A percentile compares a stretch with the other conserved stretches of the same genome.
Conservation (phyloP, 352 stramenopile genomes). For the Saprolegnia parasitica region DNA sequence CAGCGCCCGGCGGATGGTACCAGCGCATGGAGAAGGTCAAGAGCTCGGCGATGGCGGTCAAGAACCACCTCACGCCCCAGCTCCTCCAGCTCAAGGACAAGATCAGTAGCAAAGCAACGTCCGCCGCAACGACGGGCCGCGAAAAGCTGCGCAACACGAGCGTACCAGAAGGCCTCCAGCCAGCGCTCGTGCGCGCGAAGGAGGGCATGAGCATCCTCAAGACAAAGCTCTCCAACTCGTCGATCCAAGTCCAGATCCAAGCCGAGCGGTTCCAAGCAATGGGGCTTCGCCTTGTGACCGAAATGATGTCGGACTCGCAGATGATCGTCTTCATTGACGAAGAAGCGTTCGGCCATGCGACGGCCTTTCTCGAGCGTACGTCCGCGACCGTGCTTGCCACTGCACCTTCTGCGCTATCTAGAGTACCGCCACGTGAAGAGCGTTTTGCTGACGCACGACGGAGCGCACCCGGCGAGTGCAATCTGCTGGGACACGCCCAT, state of each 20-base stretch:
- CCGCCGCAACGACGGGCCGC: slow-evolving; percentile 43
- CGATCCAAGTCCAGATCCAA: slow-evolving; percentile 35
- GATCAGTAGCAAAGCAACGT: slow-evolving; percentile 43
- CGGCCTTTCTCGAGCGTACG: slow-evolving; percentile 44
- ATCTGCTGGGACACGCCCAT: slow-evolving; percentile 56
- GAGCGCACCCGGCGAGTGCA: slow-evolving; percentile 11
- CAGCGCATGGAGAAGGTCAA: slow-evolving; percentile 25
- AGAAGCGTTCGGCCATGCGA: slow-evolving; percentile 39
- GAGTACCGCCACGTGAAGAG: slow-evolving; percentile 40
- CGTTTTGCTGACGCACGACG: slow-evolving; percentile 13
- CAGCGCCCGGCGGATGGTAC: not conserved
- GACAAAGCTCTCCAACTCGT: slow-evolving; percentile 27
- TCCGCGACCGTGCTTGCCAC: no score
- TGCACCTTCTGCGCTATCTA: not conserved
- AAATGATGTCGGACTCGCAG: slow-evolving; percentile 57
- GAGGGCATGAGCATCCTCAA: slow-evolving; percentile 57
- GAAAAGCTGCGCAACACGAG: slow-evolving; percentile 13
- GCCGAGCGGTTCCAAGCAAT: slow-evolving; percentile 71
- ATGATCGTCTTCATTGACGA: slow-evolving; percentile 56
- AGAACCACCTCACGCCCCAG: slow-evolving; percentile 53
- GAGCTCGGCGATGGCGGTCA: slow-evolving; percentile 33
- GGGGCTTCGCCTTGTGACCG: slow-evolving; percentile 62
- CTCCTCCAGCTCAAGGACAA: slow-evolving; percentile 47
- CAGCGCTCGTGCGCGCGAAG: slow-evolving; percentile 53
- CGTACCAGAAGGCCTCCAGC: slow-evolving; percentile 41